Percentiles rank a stretch among this genome's conserved stretches.
Conservation (phyloP, 208 protist genomes). For the Balamuthia mandrillaris region DNA sequence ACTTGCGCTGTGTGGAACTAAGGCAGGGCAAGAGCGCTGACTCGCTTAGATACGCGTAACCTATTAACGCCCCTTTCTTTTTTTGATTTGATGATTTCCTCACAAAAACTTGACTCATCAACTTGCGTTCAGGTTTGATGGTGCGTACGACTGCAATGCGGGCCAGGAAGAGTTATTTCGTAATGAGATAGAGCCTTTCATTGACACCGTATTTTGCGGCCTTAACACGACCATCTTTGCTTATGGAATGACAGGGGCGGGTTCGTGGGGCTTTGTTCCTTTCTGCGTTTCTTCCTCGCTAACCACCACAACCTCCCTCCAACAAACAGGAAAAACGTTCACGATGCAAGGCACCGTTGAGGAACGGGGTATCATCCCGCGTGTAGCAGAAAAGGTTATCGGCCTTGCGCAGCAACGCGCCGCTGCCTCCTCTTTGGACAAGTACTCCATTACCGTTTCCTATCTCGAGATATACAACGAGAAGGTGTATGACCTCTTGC, state of each 20-base stretch:
- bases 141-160: neutral
- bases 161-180: slow-evolving; percentile 38
- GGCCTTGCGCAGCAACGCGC: neutral
- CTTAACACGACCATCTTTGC: slow-evolving; percentile 12
- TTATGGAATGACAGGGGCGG: slow-evolving; percentile 26
- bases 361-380: slow-evolving; percentile 35
- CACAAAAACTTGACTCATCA: neutral
- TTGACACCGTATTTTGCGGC: neutral
- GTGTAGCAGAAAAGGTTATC: slow-evolving; percentile 25
- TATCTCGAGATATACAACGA: slow-evolving; percentile 64
- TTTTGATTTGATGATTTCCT: neutral
- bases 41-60: neutral
- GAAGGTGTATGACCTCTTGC: slow-evolving; percentile 60
- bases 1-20: neutral
- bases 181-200: neutral
- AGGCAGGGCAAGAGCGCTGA: neutral
- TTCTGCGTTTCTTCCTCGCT: neutral
- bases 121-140: slow-evolving; percentile 3
- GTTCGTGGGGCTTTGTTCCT: neutral
- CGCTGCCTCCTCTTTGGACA: neutral
- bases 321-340: slow-evolving; percentile 18
- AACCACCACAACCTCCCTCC: neutral
- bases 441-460: slow-evolving; percentile 12
- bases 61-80: neutral
- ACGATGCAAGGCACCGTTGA: slow-evolving; percentile 36